Base-by-base conservation (phyloP, 352 stramenopile genomes). In the Phytophthora hybrid region DNA sequence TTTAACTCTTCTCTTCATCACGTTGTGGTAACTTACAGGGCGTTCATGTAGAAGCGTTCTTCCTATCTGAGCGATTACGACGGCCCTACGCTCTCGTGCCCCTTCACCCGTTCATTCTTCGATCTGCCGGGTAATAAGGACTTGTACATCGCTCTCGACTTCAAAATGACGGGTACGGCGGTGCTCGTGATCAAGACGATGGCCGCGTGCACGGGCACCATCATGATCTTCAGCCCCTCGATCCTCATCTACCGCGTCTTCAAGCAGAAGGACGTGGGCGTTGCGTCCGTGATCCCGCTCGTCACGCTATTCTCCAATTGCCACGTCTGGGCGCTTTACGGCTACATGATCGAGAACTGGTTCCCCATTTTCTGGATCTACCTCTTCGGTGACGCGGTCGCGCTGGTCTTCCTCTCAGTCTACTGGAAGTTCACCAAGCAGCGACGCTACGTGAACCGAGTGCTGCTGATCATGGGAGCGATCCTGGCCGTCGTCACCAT, bases 251-350 rank as follows among this genome's bases (percentile, higher is more conserved):
- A 66, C 13, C 71, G 64, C 0, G 69, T 82, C 51, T 67, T 68
- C 54, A 77, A 83, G 61, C 69, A 79, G 59, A 73, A 82, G 46
- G 51, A 79, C 34, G 79, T 78, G 5, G 82, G 80, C 6, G 72
- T 77, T 59, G 79, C 76, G 41, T 90, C 82, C 26, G 78, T 90
- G 44, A 77, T 87, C n/a, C 81, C 82, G n/a, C 72, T 89, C 10
- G 78, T 85, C 53, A 74, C 79, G 32, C 78, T 87, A 39, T 74
- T 88, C 19, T 65, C 69, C 7, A 90, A 90, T 55, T 84, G 69
- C 29, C 77, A 88, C 63, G 73, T 78, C 18, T 82, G 78, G 75
- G 59, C 63, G 3, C 6, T 78, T 37, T 87, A 79, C 55, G 80
- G 77, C 32, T 80, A 75, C 63, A 70, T 84, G 34, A 71, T 71